Percentiles rank a stretch among this genome's conserved stretches.
These are phyloP conservation scores for Pulveroboletus frians DNA, from an alignment of 768 basidiomycete genomes.

Conservation along the genomic window DNA sequence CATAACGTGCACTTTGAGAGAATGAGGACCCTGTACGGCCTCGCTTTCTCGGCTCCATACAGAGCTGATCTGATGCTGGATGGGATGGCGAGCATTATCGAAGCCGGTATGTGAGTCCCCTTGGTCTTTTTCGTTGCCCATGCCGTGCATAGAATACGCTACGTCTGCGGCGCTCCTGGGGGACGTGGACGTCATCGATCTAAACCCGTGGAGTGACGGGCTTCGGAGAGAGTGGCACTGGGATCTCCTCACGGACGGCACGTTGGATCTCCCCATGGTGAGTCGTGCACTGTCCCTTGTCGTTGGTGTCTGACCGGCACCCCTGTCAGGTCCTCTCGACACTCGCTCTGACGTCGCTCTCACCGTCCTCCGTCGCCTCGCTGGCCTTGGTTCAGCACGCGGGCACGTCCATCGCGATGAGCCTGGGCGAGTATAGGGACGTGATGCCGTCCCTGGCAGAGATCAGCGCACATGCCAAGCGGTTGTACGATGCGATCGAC, in stretches of 20 bases:
- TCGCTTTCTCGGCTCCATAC: conserved; percentile 35
- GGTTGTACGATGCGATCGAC: conserved; percentile 20
- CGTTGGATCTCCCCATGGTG: conserved; percentile 35
- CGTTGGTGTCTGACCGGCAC: background rate
- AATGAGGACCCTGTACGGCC: conserved; percentile 35
- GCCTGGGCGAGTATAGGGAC: conserved; percentile 7
- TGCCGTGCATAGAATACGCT: conserved; percentile 32
- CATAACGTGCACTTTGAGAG: conserved; percentile 33
- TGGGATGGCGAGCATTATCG: conserved; percentile 29
- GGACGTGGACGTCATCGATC: conserved; percentile 24
- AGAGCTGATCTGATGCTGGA: conserved; percentile 36
- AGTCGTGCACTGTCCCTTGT: background rate
- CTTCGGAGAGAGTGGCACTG: conserved; percentile 34
- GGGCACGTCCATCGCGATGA: conserved; percentile 15
- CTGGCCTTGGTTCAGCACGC: conserved; percentile 36
- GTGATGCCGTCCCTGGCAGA: conserved; percentile 7
- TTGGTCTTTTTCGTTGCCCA: background rate
- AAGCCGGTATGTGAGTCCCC: conserved; percentile 23
- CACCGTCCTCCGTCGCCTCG: conserved; percentile 28
- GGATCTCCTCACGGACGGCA: conserved; percentile 27
- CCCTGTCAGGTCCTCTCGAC: conserved; percentile 22
- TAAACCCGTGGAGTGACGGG: conserved; percentile 15
- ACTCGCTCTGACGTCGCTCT: conserved; percentile 20
- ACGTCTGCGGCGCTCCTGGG: conserved; percentile 30
- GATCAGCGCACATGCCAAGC: conserved; percentile 14